These are phyloP conservation scores for Hysterium pulicare DNA, from an alignment of 2,329 filamentous ascomycete genomes.

Conservation along the genomic window DNA sequence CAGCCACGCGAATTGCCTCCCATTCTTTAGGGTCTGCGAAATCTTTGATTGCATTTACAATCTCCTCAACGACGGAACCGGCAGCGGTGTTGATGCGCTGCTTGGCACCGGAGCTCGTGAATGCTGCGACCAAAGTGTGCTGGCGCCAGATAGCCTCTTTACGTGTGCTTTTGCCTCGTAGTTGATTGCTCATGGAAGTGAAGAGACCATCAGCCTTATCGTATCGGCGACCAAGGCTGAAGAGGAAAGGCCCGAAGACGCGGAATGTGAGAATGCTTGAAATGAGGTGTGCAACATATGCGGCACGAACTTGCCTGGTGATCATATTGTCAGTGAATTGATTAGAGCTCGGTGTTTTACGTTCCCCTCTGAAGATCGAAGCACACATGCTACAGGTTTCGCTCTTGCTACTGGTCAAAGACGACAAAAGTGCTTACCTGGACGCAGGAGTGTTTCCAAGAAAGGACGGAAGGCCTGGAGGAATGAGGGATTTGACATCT, in stretches of 20 bases:
- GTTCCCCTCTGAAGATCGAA: no score
- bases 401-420: no score
- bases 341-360: background rate
- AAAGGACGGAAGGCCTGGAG: slow-evolving; percentile 53
- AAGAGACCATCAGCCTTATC: slow-evolving; percentile 57
- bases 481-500: slow-evolving; percentile 51
- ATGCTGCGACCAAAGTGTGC: slow-evolving; percentile 56
- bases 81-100: slow-evolving; percentile 55
- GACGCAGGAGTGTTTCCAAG: slow-evolving; percentile 52
- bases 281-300: slow-evolving; percentile 55
- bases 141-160: slow-evolving; percentile 58
- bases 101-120: slow-evolving; percentile 55
- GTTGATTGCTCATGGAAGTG: slow-evolving; percentile 53
- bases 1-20: slow-evolving; percentile 49
- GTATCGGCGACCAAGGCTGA: slow-evolving; percentile 52
- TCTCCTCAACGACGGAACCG: slow-evolving; percentile 55
- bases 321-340: background rate
- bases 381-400: no score
- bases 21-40: slow-evolving; percentile 51
- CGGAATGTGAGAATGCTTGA: slow-evolving; percentile 55
- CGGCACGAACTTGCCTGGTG: slow-evolving; percentile 47
- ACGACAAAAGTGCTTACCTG: slow-evolving; percentile 22
- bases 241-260: slow-evolving; percentile 58
- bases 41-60: slow-evolving; percentile 52
- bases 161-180: slow-evolving; percentile 54